A percentile compares a stretch with the other conserved stretches of the same genome.
phyloP scores from a whole-genome alignment of 2,329 filamentous ascomycete species.

The Colletotrichum scovillei region DNA sequence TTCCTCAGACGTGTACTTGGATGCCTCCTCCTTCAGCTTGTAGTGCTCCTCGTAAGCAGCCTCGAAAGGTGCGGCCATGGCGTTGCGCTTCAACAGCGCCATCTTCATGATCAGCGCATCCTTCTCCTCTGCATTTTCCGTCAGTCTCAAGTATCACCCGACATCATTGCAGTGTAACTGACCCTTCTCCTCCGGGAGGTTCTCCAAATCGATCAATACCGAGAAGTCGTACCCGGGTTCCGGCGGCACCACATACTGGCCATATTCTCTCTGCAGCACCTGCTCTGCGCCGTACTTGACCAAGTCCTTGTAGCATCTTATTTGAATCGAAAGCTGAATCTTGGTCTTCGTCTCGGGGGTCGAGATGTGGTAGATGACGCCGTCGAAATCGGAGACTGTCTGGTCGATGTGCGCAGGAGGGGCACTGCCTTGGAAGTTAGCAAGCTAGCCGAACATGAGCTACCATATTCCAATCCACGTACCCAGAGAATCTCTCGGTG shows the following conservation, averaged over 20 bases:
- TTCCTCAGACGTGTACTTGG: conserved; percentile 92
- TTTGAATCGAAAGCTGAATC: conserved; percentile 93
- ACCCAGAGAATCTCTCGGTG: conserved; percentile 94
- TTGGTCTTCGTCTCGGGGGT: conserved; percentile 94
- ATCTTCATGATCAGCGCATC: conserved; percentile 90
- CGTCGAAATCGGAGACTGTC: conserved; percentile 98
- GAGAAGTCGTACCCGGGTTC: conserved; percentile 98
- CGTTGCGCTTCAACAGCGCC: conserved; percentile 94
- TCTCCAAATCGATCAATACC: conserved; percentile 87
- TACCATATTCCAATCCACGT: conserved; percentile 42
- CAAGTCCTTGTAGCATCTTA: conserved; percentile 94
- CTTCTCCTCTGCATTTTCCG: conserved; percentile 71
- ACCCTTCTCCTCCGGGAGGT: conserved; percentile 84
- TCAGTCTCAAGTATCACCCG: conserved; percentile 3
- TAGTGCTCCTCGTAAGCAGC: conserved; percentile 95
- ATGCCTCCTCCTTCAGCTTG: conserved; percentile 85
- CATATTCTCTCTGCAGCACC: conserved; percentile 94
- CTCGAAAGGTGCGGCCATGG: conserved; percentile 98
- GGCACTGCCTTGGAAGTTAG: conserved; percentile 70
- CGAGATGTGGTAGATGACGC: conserved; percentile 97
- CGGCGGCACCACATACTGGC: conserved; percentile 85
- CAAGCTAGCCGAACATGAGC: conserved; percentile 41
- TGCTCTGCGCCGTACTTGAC: conserved; percentile 92
- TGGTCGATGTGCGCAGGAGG: conserved; percentile 93
- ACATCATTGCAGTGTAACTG: conserved; percentile 36